Evolutionary conservation across 306 rosid genomes (phyloP).

Genomic region (Fragaria nilgerrensis): DNA sequence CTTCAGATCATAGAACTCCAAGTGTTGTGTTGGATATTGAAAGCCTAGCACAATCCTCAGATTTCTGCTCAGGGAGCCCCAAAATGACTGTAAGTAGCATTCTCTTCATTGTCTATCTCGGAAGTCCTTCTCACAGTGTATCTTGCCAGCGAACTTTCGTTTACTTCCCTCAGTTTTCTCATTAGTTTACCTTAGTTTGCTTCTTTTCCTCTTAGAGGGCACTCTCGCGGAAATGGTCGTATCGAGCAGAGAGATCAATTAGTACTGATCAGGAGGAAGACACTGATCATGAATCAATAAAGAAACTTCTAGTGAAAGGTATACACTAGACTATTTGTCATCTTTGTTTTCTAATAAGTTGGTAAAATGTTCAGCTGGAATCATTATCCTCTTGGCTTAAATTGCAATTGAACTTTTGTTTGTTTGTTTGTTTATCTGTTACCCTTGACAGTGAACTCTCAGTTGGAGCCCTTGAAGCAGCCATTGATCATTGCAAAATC

Average conservation of each 20-base stretch:
- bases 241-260: slow-evolving; percentile 15
- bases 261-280: slow-evolving; percentile 27
- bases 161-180: neutral
- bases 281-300: slow-evolving; percentile 14
- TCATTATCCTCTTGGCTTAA: neutral
- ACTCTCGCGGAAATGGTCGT: slow-evolving; percentile 29
- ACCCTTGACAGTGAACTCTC: slow-evolving; percentile 17
- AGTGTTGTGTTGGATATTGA: slow-evolving; percentile 25
- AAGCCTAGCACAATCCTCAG: slow-evolving; percentile 25
- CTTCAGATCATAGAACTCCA: slow-evolving; percentile 12
- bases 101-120: neutral
- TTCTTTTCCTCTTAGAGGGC: slow-evolving; percentile 12
- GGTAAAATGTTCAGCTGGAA: neutral
- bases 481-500: slow-evolving; percentile 11
- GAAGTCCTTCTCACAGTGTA: neutral
- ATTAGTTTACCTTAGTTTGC: neutral
- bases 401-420: neutral
- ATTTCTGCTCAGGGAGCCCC: slow-evolving; percentile 28
- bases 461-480: slow-evolving; percentile 18
- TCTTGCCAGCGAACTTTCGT: neutral
- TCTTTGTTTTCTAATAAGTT: neutral
- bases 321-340: neutral
- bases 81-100: slow-evolving; percentile 22
- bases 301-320: slow-evolving; percentile 27
- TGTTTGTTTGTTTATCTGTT: neutral